Evolutionary conservation across 208 protist species (phyloP), one percentile per base, ranked within the genome.

Genomic region (Crithidia expoeki): DNA sequence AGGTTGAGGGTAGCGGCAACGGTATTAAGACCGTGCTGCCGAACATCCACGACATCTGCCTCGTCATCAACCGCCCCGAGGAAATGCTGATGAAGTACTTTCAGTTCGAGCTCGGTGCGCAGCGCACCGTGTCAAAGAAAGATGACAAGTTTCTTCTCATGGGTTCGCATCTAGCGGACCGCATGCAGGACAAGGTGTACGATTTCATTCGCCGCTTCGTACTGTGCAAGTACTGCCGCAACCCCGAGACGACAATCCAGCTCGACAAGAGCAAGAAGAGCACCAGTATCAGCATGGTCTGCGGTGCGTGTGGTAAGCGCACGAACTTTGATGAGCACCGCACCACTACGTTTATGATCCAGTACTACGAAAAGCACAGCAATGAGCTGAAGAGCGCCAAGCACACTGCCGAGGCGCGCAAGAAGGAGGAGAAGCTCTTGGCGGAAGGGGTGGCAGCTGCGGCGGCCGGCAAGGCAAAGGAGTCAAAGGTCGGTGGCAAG

Each of bases 1-100:
- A 98, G 81, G 89, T 96, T 28, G 94, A 97, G 79, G 91, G 95
- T 23, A 96, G 89, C 70, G 95, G 95, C 62, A 98, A 98, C 79
- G 94, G 94, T 79, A 96, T 98, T 73, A 97, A 97, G 81, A 98
- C 95, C 17, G 94, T 97, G 47, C 82, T 98, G 61, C 89, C 92
- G 30, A 98, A 98, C 72, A 97, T 98, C 65, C 91, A 95, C 71
- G 93, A 96, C 27, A 88, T 98, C 25, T 95, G 88, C 68, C 66
- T 84, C 23, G 80, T 85, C 23, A 90, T 98, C 60, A 93, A 97
- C 73, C 83, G 94, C 47, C 92, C 93, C 1, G 90, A 95, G 76
- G 85, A 91, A 66, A 75, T 94, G 23, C 80, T 96, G 16, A 95
- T 96, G 86, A 94, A 94, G 69, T 97, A 88, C 78, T 93, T 96